Evolutionary conservation across 2,329 filamentous ascomycete genomes (phyloP), one percentile per base, ranked within the genome.

Genomic region (Colletotrichum gloeosporioides): DNA sequence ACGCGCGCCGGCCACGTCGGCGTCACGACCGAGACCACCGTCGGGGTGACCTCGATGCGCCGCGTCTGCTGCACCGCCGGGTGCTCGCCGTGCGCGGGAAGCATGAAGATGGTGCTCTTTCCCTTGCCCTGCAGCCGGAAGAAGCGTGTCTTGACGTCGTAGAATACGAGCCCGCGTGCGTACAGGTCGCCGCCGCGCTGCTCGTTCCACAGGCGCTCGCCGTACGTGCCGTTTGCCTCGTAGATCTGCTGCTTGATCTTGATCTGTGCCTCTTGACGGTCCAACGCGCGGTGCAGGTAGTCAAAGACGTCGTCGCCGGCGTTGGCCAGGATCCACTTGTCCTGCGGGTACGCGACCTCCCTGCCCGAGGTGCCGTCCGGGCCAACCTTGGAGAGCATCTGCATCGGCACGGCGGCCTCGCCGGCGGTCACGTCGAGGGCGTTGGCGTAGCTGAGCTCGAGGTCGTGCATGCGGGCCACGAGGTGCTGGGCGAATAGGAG

Each of bases 321-420:
- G 76, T 92, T 91, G 77, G 85, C 88, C 3, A 93, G 83, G 16
- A 92, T 81, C 83, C 88, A 92, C 12, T 86, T 86, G 80, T 91
- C 90, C 83, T 92, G 90, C 1, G 88, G 88, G 80, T 85, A 89
- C 2, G 86, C 87, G 29, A 93, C 86, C 72, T 89, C 87, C 25
- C 92, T 87, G 5, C 88, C 88, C 8, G 90, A 84, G 29, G 90
- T 86, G 39, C 87, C 87, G 49, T 89, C 87, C 1, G 90, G 88
- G 1, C 92, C 91, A 13, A 89, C 81, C 18, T 85, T 84, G 25
- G 89, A 89, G 39, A 92, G 84, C 77, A 91, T 84, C 84, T 91
- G 89, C 55, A 83, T 78, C 1, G 90, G 90, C 2, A 90, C 85
- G 8, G 85, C 80, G 3, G 90, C 88, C 78, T 91, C 90, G 32